phyloP scores from a whole-genome alignment of 495 filamentous ascomycete genomes.

The Chaetomium fimeti region DNA sequence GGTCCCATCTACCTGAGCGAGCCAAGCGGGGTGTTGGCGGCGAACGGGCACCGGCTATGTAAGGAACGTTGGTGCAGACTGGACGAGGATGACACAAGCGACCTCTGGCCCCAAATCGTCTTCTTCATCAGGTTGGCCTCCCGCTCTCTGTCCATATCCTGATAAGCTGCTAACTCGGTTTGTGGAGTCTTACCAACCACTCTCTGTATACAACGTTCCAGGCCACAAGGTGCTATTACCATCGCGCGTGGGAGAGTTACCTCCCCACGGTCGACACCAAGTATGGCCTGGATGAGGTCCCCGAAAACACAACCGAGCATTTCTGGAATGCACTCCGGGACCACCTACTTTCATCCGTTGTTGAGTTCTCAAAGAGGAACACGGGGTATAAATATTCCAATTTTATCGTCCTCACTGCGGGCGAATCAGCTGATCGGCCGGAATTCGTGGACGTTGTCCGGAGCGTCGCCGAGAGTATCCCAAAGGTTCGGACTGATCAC shows the following conservation, averaged over 20 bases:
- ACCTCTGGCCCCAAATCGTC: background rate
- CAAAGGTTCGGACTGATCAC: background rate
- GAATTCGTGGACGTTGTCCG: conserved; percentile 8
- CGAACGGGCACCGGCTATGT: background rate
- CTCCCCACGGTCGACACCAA: background rate
- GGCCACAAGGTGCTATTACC: background rate
- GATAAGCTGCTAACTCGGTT: background rate
- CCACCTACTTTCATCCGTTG: background rate
- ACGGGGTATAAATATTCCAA: background rate
- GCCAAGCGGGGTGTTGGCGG: background rate
- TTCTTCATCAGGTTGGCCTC: conserved; percentile 2
- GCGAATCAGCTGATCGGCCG: background rate
- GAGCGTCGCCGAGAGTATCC: background rate
- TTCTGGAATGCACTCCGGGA: conserved; percentile 6
- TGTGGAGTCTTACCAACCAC: background rate
- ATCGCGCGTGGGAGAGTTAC: background rate
- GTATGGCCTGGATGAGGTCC: conserved; percentile 1
- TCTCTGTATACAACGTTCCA: conserved; percentile 1
- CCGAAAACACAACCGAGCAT: background rate
- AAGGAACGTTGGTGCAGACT: background rate
- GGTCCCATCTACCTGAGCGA: background rate
- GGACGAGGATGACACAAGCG: background rate
- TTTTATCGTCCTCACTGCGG: background rate
- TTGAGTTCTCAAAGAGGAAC: background rate
- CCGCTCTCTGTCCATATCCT: background rate